These are phyloP conservation scores for Trichosporon ovoides DNA, from an alignment of 1,284 basidiomycete genomes.

Conservation along the genomic window DNA sequence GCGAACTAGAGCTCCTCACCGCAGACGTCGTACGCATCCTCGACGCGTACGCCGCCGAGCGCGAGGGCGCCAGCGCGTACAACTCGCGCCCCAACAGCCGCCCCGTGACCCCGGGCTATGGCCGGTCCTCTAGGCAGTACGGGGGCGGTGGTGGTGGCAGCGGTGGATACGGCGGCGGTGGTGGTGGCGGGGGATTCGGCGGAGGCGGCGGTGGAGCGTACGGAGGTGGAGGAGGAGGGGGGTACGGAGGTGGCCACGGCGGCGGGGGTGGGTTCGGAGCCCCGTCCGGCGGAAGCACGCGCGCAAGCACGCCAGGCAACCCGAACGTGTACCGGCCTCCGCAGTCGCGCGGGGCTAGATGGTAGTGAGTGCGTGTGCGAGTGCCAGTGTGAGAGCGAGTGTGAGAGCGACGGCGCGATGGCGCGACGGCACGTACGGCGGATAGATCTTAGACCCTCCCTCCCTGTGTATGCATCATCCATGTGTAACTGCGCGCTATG, in stretches of 20 bases:
- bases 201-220: too few relatives aligned
- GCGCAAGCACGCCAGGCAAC: slow-evolving; percentile 9
- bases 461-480: neutral
- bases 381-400: too few relatives aligned
- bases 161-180: too few relatives aligned
- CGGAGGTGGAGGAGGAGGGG: too few relatives aligned
- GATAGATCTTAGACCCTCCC: neutral
- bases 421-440: neutral
- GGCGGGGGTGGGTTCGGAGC: neutral
- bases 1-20: slow-evolving; percentile 68
- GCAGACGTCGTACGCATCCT: slow-evolving; percentile 67
- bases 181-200: too few relatives aligned
- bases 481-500: too few relatives aligned
- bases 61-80: slow-evolving; percentile 31
- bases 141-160: too few relatives aligned
- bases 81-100: slow-evolving; percentile 18
- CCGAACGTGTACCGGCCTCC: slow-evolving; percentile 13
- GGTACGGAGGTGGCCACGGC: neutral
- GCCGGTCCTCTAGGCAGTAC: too few relatives aligned
- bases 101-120: neutral
- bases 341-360: slow-evolving; percentile 4
- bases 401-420: too few relatives aligned
- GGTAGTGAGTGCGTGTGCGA: neutral
- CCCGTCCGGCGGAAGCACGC: neutral
- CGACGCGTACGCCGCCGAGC: slow-evolving; percentile 41